Evolutionary conservation across 208 protist species (phyloP).

Genomic region (Tetramitus jugosus): DNA sequence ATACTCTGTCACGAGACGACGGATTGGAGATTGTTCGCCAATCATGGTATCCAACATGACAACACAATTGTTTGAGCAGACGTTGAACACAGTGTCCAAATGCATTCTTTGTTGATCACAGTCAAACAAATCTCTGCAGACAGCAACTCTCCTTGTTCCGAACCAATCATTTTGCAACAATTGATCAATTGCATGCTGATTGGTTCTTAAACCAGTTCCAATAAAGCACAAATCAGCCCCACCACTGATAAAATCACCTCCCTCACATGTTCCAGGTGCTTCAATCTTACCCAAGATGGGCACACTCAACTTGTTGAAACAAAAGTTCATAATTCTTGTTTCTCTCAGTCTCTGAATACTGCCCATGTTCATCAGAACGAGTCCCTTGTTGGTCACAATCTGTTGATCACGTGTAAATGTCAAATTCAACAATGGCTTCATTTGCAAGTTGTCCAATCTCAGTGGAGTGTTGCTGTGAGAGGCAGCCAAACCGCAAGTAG

Average conservation of each 20-base stretch:
- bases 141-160: constrained; percentile 48
- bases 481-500: background rate
- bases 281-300: constrained; percentile 53
- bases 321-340: constrained; percentile 50
- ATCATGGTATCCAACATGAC: constrained; percentile 43
- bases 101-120: constrained; percentile 50
- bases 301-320: constrained; percentile 53
- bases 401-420: constrained; percentile 67
- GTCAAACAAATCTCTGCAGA: constrained; percentile 52
- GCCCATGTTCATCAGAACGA: constrained; percentile 49
- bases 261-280: constrained; percentile 50
- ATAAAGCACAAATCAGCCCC: constrained; percentile 51
- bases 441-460: constrained; percentile 8
- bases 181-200: constrained; percentile 50
- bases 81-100: constrained; percentile 48
- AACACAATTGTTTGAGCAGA: constrained; percentile 29
- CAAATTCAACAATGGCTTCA: constrained; percentile 50
- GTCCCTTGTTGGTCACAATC: constrained; percentile 53
- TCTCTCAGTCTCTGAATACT: constrained; percentile 47
- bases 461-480: background rate
- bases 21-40: constrained; percentile 8
- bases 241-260: constrained; percentile 60
- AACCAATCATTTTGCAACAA: constrained; percentile 64
- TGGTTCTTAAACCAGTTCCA: constrained; percentile 58
- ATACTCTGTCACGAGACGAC: constrained; percentile 47